phyloP scores from a whole-genome alignment of 78 protist genomes.

The Dictyostelium citrinum region DNA sequence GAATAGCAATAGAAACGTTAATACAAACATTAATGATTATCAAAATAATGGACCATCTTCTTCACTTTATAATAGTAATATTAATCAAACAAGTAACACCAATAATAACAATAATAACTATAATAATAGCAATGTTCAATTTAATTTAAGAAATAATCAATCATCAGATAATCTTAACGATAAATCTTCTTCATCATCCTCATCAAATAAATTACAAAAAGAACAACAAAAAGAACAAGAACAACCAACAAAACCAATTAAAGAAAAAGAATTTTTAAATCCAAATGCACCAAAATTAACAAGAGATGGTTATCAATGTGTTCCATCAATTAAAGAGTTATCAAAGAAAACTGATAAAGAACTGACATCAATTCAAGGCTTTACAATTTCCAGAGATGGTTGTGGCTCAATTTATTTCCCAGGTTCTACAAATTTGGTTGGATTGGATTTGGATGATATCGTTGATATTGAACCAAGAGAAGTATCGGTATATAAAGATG shows the following conservation, averaged over 20 bases:
- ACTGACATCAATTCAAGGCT: constrained; percentile 16
- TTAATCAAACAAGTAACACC: not conserved
- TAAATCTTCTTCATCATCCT: not conserved
- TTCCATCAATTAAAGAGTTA: constrained; percentile 48
- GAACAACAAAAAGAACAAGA: not conserved
- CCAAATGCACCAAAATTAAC: constrained; percentile 68
- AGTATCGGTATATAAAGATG: constrained; percentile 61
- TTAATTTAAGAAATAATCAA: not conserved
- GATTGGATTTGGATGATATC: constrained; percentile 5
- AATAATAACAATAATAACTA: not conserved
- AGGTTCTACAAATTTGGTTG: constrained; percentile 42
- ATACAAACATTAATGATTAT: not conserved
- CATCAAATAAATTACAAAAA: not conserved
- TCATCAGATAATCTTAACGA: not conserved
- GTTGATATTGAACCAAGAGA: constrained; percentile 29
- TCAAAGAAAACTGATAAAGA: constrained; percentile 14
- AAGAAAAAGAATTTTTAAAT: constrained; percentile 4
- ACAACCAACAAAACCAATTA: not conserved
- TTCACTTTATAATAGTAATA: not conserved
- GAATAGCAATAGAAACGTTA: not conserved
- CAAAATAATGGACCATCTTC: not conserved
- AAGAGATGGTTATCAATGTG: not conserved
- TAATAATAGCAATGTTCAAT: not conserved
- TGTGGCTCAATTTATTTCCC: constrained; percentile 48
- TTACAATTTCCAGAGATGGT: constrained; percentile 35